Evolutionary conservation across 331 rosid species (phyloP), one percentile per base, ranked within the genome.

Genomic region (Pyracantha coccinea): DNA sequence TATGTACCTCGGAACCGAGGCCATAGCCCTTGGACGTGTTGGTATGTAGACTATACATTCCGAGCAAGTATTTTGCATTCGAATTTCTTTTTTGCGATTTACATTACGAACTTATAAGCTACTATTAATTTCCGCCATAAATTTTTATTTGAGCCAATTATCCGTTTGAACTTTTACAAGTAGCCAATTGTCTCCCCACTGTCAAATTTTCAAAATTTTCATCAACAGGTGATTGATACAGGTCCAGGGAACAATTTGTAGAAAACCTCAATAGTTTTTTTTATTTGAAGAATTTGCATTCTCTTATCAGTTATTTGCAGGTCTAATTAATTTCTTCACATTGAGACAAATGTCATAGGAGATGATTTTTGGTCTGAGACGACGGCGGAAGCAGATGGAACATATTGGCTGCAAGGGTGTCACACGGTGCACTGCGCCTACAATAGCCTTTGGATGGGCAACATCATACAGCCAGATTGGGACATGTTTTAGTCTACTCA

Each of bases 391-490:
- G 94, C 94, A 38, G 85, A 77, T 20, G 93, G 93, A 6, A 65
- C 87, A 20, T 89, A 82, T 76, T 91, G 94, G 97, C 86, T 89
- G 1, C 92, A 91, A 81, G 89, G 92, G n/a, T 89, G 97, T 86
- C 94, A 91, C 84, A 83, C 85, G 91, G 92, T 91, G 67, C 87
- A 91, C 16, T 91, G 94, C 63, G 94, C 92, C 52, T 89, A 87
- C 73, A 89, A 87, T 31, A 91, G 97, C 80, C 61, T 89, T 65
- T 91, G 97, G 97, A 91, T 87, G 87, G 89, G 97, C 23, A 91
- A 86, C 77, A 81, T 91, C 41, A 84, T 91, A 44, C 94, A 87
- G 21, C 97, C 91, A n/a, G 97, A 91, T 80, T 91, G 97, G 94
- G 97, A 89, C 74, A 91, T 87, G 94, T 91, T 91, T 76, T 87